These are phyloP conservation scores for Rhizodiscina lignyota DNA, from an alignment of 495 filamentous ascomycete genomes.

Conservation along the genomic window DNA sequence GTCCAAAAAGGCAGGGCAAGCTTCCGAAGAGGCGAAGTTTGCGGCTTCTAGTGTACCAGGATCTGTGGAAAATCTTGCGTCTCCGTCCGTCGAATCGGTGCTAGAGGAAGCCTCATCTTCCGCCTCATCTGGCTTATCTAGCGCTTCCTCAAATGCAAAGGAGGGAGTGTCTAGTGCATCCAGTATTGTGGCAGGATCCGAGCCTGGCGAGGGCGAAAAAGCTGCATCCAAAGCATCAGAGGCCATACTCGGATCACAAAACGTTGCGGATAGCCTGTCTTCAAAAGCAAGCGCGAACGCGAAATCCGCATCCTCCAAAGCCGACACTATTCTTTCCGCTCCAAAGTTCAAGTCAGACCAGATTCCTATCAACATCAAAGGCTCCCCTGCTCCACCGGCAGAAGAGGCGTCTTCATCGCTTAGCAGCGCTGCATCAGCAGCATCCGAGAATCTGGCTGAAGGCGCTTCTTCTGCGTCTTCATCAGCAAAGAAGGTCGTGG, in stretches of 20 bases:
- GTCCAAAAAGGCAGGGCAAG: conserved; percentile 5
- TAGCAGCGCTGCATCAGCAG: background rate
- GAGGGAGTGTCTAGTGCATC: conserved; percentile 13
- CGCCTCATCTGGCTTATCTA: no score
- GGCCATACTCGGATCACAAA: conserved; percentile 13
- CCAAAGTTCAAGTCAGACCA: conserved; percentile 6
- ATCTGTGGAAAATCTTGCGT: no score
- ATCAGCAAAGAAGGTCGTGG: no score
- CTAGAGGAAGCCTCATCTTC: no score
- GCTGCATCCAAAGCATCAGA: conserved; percentile 16
- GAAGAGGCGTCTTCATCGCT: conserved; percentile 1
- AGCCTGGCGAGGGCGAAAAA: conserved; percentile 15
- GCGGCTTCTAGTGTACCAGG: conserved; percentile 1
- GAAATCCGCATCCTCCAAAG: background rate
- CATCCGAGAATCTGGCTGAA: background rate
- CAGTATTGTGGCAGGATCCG: conserved; percentile 8
- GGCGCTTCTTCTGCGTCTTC: conserved; percentile 31
- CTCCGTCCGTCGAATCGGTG: no score
- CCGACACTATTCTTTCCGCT: conserved; percentile 3
- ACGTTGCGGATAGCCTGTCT: conserved; percentile 1
- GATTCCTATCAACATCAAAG: conserved; percentile 1
- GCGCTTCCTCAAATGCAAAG: no score
- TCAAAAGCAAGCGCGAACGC: conserved; percentile 1
- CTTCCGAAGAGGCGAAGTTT: conserved; percentile 1
- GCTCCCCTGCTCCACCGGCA: conserved; percentile 4